Base-by-base conservation (phyloP, 495 filamentous ascomycete species). In the Neohortaea acidophila region DNA sequence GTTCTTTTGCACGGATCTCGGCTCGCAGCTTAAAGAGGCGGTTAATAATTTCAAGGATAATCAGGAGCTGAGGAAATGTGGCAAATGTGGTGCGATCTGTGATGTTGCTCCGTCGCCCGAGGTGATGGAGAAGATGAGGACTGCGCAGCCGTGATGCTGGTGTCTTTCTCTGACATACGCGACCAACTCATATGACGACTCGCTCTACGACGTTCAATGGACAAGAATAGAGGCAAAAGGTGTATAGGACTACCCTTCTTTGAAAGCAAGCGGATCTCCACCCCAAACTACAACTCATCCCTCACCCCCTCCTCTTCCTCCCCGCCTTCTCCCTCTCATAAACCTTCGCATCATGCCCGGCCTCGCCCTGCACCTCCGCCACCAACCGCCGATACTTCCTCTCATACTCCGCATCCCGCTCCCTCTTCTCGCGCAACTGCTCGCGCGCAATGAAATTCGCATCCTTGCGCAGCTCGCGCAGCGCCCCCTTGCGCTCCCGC, bases 1-100 rank as follows among this genome's bases (percentile, higher is more conserved):
- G 4, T 97, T 97, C 55, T 73, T 87, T 51, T 93, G 84, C 52
- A 84, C 78, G 30, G 79, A 97, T 59, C 58, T 97, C 36, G 89
- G 89, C n/a, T 92, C 83, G 28, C 89, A 97, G 68, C 85, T 97
- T 41, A 97, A 94, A 67, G 76, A 69, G 39, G 91, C 87, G 4
- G 87, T 97, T 21, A 75, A 92, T 54, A 68, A 61, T 31, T 94
- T 94, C 55, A 79, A 73, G 50, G 70, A 59, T 2, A 74, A 75
- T 50, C 70, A 77, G 43, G 70, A 73, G 48, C 72, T 68, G 59
- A 70, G 91, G 59, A 80, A 62, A 44, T 97, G 89, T 61, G 67
- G 68, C 49, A 67, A 64, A 12, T 97, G 89, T 55, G 87, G 86
- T 11, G 65, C 62, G 38, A 45, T 93, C 39, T 86, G 84, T 17